Conservation (phyloP, 2,329 filamentous ascomycete genomes). For the Trichoderma lentiforme region DNA sequence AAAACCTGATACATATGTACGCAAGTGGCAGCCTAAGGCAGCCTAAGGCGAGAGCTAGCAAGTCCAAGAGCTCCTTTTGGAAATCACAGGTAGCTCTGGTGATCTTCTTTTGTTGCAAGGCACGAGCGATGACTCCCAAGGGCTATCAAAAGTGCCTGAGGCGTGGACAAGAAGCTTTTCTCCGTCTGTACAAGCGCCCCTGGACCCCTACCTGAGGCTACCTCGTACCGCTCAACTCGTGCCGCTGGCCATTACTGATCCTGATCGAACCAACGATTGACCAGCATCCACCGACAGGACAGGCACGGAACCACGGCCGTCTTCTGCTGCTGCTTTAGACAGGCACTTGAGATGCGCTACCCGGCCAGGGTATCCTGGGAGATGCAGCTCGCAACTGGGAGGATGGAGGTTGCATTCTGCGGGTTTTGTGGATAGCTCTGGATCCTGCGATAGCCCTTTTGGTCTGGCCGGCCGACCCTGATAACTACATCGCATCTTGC, state of each 20-base stretch:
- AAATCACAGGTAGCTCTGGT: neutral
- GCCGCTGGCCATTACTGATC: neutral
- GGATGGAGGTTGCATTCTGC: slow-evolving; percentile 2
- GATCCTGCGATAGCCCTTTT: slow-evolving; percentile 8
- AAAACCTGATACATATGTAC: neutral
- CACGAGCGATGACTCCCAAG: neutral
- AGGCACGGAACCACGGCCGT: neutral
- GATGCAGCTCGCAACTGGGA: slow-evolving; percentile 2
- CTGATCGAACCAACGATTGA: neutral
- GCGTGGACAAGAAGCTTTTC: neutral
- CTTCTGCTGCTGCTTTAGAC: neutral
- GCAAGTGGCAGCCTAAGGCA: neutral
- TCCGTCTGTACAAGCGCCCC: neutral
- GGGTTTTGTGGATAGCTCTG: slow-evolving; percentile 4
- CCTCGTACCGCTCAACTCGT: neutral
- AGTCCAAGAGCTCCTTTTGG: neutral
- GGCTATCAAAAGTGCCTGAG: slow-evolving; percentile 10
- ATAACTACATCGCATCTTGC: slow-evolving; percentile 7
- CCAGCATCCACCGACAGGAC: neutral
- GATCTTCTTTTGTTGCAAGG: neutral
- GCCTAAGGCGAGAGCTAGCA: neutral
- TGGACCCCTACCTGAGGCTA: neutral
- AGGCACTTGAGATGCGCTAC: neutral
- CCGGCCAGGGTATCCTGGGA: slow-evolving; percentile 4
- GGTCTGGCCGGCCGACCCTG: neutral